Evolutionary conservation across 78 protist genomes (phyloP), one percentile per base, ranked within the genome.

Genomic region (Speleostelium caveatum): DNA sequence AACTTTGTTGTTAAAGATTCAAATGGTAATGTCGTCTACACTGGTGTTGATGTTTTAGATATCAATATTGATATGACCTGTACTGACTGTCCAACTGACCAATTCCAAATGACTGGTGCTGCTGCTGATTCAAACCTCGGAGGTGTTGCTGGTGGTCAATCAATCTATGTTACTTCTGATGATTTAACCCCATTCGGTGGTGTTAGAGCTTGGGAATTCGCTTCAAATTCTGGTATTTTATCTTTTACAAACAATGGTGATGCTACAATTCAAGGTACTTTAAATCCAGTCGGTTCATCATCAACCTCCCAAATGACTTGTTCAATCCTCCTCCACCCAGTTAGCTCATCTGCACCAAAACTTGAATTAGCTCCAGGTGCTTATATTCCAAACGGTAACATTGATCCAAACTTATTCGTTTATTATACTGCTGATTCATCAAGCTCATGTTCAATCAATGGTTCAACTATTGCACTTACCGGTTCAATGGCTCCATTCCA

Each of bases 61-160:
- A 83, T 83, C 77, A 83, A 83, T 36, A 67, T 83, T 42, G 75
- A 83, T 45, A 38, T 59, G 22, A 36, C 56, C 16, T 83, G 91
- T 60, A 36, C 17, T 22, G 22, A 53, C 0, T 69, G 79, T 69
- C 38, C 2, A 0, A 42, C 75, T 32, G 59, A 41, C n/a, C 2
- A 19, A 2, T 69, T 26, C 45, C 7, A 16, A 1, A 22, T 63
- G 3, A 5, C 41, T 14, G 53, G 28, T 36, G 91, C 79, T 12
- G 8, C 16, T 21, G 75, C 53, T 55, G 62, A 51, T 68, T 17
- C 42, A 49, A 22, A 26, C 24, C 0, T 56, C 21, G 68, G 78
- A 12, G 91, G 32, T 33, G 60, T 38, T 39, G 3, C 75, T 16
- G 68, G 78, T 22, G 91, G 32, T 49, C 69, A 55, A 56, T 3